Conservation (phyloP, 345 rosid species). For the Corchorus capsularis region DNA sequence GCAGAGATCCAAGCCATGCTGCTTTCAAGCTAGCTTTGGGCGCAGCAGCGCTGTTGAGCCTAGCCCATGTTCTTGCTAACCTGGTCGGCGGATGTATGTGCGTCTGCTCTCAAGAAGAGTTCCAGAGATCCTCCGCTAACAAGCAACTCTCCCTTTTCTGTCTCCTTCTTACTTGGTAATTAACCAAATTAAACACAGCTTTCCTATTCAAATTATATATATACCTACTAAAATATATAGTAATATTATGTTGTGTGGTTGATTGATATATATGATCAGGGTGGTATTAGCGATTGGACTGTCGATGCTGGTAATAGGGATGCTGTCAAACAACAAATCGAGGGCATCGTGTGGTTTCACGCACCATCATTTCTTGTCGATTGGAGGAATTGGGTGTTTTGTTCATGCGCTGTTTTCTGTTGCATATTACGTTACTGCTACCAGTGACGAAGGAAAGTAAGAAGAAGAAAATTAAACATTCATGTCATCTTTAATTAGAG, state of each 20-base stretch:
- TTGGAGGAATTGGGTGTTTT: slow-evolving; percentile 89
- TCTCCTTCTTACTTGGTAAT: slow-evolving; percentile 76
- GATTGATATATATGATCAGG: slow-evolving; percentile 42
- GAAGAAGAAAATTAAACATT: background rate
- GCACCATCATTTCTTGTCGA: slow-evolving; percentile 83
- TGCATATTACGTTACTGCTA: slow-evolving; percentile 81
- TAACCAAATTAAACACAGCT: too few species aligned
- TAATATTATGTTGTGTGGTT: background rate
- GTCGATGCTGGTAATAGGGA: slow-evolving; percentile 74
- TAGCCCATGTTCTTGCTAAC: slow-evolving; percentile 73
- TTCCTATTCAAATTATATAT: too few species aligned
- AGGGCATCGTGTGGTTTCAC: slow-evolving; percentile 82
- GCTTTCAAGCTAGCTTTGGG: slow-evolving; percentile 81
- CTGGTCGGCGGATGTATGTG: slow-evolving; percentile 82
- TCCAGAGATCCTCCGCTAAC: slow-evolving; percentile 63
- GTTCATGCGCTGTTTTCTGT: slow-evolving; percentile 81
- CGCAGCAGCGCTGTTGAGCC: slow-evolving; percentile 63
- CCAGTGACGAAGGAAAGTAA: slow-evolving; percentile 43
- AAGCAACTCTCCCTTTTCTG: slow-evolving; percentile 72
- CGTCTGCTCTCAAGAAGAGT: slow-evolving; percentile 83
- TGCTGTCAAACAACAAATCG: slow-evolving; percentile 72
- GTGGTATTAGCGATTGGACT: slow-evolving; percentile 73
- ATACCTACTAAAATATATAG: too few species aligned
- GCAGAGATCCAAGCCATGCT: slow-evolving; percentile 80
- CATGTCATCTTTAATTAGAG: background rate